These are phyloP conservation scores for Vaccinium macrocarpon DNA, from an alignment of 148 eudicot species.

Conservation along the genomic window DNA sequence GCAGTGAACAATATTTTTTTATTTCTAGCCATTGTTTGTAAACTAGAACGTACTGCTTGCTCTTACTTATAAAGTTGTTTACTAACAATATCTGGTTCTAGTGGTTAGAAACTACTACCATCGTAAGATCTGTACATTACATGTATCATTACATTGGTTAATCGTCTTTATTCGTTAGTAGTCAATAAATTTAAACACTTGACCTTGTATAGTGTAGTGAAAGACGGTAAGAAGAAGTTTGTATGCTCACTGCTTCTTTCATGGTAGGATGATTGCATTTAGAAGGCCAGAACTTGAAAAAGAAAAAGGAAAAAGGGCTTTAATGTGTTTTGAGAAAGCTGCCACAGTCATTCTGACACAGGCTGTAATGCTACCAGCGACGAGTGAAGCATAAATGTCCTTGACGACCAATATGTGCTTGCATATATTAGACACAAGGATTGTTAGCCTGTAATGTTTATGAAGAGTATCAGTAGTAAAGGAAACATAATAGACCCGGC, in stretches of 20 bases:
- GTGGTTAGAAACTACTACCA: not conserved
- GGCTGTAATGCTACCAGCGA: not conserved
- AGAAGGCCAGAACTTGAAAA: not conserved
- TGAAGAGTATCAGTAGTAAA: not conserved
- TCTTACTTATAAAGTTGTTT: not conserved
- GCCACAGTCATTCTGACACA: not conserved
- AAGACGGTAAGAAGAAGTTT: not conserved
- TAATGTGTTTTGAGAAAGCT: not conserved
- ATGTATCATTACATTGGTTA: not conserved
- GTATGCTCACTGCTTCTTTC: not conserved
- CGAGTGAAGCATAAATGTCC: not conserved
- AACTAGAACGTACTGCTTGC: not conserved
- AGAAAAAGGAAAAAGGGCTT: not conserved
- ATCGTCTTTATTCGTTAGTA: not conserved
- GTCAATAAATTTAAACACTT: not conserved
- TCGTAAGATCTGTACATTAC: not conserved
- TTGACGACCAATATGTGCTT: not conserved
- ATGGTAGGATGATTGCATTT: constrained; percentile 5
- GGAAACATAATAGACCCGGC: not conserved
- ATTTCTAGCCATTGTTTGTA: not conserved
- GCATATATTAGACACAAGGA: too few relatives aligned
- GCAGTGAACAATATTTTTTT: not conserved
- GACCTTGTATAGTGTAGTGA: not conserved
- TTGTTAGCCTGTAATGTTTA: not conserved
- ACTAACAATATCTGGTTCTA: not conserved